Evolutionary conservation across 1,139 yeast species (phyloP), one percentile per base, ranked within the genome.

Genomic region (Yamadazyma sp.): DNA sequence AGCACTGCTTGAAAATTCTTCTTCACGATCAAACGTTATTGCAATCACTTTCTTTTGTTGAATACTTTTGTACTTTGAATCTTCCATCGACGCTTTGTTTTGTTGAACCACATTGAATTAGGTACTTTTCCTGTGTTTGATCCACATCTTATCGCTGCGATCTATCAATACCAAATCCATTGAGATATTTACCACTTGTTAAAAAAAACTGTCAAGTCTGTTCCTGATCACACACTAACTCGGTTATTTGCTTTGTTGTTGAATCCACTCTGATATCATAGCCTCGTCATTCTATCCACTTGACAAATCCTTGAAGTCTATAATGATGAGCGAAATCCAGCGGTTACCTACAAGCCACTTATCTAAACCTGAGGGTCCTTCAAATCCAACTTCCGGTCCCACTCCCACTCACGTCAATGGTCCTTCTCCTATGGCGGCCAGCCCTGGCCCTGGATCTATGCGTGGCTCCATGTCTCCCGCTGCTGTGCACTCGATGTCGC

Each of bases 241-340:
- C n/a, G n/a, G n/a, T n/a, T n/a, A n/a, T n/a, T n/a, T n/a, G 8
- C 22, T 20, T 20, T 20, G 8, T 20, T 20, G 22, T 20, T 20
- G 8, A 6, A 20, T 20, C 8, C 27, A 7, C 27, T 10, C 12
- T 24, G 12, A 8, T 24, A 5, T 10, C 12, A 24, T 24, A 24
- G 12, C 26, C 26, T 9, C n/a, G 5, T 10, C 5, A 7, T 24
- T 5, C 12, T 24, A 9, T 24, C n/a, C 26, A 24, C 26, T n/a
- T 24, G n/a, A 7, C n/a, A 8, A 4, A 24, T 6, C 26, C 26
- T 20, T 5, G 8, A 20, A 20, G 8, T 20, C 22, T 8, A 20
- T 20, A 11, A 28, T 28, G 31, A 64, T 64, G 69, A 62, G 67
- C 49, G 68, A 62, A 49, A 63, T 62, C 37, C 64, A 62, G 39